Percentiles rank a stretch among this genome's conserved stretches.
phyloP scores from a whole-genome alignment of 345 rosid genomes.

The Lenwebbia sp. region DNA sequence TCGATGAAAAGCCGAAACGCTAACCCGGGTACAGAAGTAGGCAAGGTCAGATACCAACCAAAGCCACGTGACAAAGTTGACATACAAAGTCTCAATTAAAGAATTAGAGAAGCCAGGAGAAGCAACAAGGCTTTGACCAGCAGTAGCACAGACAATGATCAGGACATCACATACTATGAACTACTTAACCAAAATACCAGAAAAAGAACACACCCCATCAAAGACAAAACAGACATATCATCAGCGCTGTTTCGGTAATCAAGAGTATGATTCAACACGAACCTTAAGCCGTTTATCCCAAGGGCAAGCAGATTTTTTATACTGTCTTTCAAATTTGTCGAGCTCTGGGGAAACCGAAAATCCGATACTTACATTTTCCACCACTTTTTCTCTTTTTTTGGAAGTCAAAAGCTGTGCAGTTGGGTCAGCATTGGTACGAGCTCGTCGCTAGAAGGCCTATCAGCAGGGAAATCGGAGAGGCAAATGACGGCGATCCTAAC shows the following conservation, averaged over 20 bases:
- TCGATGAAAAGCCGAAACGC: background rate
- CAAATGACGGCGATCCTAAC: conserved; percentile 80
- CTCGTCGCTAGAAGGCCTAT: conserved; percentile 90
- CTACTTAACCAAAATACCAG: background rate
- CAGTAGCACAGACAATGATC: background rate
- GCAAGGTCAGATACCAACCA: background rate
- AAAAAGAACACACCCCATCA: background rate
- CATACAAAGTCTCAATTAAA: background rate
- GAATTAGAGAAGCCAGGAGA: background rate
- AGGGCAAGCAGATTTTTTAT: background rate
- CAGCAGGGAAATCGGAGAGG: conserved; percentile 78
- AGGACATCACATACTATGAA: background rate
- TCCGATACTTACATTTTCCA: background rate
- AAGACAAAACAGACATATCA: background rate
- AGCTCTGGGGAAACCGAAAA: background rate
- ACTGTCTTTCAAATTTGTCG: background rate
- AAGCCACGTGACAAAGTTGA: background rate
- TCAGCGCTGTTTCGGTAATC: background rate
- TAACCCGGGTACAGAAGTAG: background rate
- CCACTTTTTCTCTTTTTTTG: background rate
- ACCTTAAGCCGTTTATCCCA: background rate
- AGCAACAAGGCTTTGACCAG: background rate
- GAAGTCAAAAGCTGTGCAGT: conserved; percentile 69
- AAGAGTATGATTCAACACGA: background rate
- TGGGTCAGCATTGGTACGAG: conserved; percentile 92